Conservation (phyloP, 148 eudicot genomes). For the Spergularia bocconei region DNA sequence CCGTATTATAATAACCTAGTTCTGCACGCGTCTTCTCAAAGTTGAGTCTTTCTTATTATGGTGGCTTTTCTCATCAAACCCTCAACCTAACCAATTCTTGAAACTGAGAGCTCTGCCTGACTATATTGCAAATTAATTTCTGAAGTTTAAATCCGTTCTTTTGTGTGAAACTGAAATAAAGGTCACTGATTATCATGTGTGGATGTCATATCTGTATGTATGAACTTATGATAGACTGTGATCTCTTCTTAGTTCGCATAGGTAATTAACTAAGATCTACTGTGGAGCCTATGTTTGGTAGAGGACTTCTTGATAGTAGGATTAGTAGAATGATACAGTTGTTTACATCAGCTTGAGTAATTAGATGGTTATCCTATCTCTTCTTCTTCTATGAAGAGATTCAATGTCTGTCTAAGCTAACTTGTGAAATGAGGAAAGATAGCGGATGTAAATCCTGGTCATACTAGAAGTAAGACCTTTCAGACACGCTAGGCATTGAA, state of each 20-base stretch:
- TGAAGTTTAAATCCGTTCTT: not conserved
- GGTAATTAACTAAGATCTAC: not conserved
- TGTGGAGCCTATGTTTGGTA: not conserved
- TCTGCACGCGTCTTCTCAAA: not conserved
- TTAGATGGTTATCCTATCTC: not conserved
- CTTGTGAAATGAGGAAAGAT: not conserved
- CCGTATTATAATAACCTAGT: not conserved
- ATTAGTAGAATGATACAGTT: no score
- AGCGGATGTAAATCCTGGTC: not conserved
- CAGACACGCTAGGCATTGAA: not conserved
- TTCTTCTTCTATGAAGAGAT: not conserved
- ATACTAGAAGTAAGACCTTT: not conserved
- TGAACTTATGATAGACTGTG: not conserved
- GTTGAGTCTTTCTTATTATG: not conserved
- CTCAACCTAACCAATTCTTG: not conserved
- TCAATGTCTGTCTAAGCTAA: not conserved
- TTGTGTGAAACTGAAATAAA: slow-evolving; percentile 4
- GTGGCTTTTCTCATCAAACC: not conserved
- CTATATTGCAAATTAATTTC: not conserved
- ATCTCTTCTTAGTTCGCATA: not conserved
- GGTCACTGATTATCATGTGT: not conserved
- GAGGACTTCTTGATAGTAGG: not conserved
- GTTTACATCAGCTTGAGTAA: not conserved
- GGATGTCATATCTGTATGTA: not conserved
- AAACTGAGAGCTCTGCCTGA: not conserved